These are phyloP conservation scores for Adansonia madagascariensis DNA, from an alignment of 441 rosid genomes.

Conservation along the genomic window DNA sequence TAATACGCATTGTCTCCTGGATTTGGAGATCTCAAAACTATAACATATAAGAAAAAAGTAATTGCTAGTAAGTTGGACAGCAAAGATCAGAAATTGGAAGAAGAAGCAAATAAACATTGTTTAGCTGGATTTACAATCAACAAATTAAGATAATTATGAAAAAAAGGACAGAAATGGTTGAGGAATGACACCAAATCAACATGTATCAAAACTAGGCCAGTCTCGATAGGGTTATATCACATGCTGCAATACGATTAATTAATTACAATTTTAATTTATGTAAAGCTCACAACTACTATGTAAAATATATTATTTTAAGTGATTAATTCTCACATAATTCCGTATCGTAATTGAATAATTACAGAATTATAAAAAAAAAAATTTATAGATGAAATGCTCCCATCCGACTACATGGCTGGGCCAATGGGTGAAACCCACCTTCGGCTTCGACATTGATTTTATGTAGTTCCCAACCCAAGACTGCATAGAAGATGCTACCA, in stretches of 20 bases:
- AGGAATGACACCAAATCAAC: slow-evolving; percentile 7
- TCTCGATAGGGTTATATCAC: not conserved
- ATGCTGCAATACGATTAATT: no score
- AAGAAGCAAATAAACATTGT: not conserved
- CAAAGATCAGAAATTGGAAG: not conserved
- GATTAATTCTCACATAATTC: no score
- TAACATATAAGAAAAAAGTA: not conserved
- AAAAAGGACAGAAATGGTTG: not conserved
- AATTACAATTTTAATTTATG: no score
- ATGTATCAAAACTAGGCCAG: not conserved
- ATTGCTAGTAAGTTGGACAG: not conserved
- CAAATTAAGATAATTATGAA: not conserved
- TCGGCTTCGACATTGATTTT: not conserved
- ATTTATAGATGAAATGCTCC: no score
- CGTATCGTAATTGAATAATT: no score
- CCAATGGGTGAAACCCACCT: not conserved
- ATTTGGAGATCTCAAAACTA: not conserved
- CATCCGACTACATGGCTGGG: no score
- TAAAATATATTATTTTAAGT: no score
- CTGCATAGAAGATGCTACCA: not conserved
- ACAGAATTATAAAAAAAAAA: no score
- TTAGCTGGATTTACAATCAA: not conserved
- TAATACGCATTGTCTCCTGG: not conserved
- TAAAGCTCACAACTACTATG: no score
- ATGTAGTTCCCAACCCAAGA: not conserved